Evolutionary conservation across 106 monocot genomes (phyloP).

Genomic region (Phalaenopsis equestris): DNA sequence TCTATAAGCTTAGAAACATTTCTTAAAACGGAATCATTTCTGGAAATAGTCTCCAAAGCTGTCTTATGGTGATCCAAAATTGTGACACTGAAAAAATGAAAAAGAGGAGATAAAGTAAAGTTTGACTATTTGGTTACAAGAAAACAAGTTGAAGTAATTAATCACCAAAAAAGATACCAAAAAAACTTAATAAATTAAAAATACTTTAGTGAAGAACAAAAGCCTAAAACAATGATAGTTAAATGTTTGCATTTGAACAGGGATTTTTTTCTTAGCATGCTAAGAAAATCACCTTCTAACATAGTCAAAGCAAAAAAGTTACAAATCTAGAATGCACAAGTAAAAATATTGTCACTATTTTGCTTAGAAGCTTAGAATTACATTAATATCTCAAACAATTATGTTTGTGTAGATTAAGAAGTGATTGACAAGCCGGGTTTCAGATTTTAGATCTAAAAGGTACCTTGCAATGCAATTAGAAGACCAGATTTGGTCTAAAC

Average conservation of each 20-base stretch:
- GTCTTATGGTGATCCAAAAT: constrained; percentile 98
- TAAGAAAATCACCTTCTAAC: background rate
- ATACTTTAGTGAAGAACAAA: background rate
- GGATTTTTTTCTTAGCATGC: background rate
- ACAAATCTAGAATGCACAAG: background rate
- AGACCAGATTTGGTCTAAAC: no score
- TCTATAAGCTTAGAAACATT: constrained; percentile 82
- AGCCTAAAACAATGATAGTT: background rate
- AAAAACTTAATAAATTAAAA: background rate
- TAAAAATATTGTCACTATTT: background rate
- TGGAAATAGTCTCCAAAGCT: constrained; percentile 56
- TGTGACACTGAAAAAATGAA: constrained; percentile 51
- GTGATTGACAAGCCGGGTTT: no score
- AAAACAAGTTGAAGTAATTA: background rate
- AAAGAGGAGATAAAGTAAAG: background rate
- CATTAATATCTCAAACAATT: no score
- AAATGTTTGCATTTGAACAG: background rate
- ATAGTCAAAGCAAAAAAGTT: background rate
- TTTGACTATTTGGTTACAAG: background rate
- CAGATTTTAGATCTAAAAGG: no score
- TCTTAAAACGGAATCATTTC: constrained; percentile 17
- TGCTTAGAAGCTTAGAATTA: no score
- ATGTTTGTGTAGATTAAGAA: no score
- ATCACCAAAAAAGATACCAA: background rate
- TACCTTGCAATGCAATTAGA: no score